phyloP scores from a whole-genome alignment of 2,329 filamentous ascomycete species.

The Hymenoscyphus fructigenus region DNA sequence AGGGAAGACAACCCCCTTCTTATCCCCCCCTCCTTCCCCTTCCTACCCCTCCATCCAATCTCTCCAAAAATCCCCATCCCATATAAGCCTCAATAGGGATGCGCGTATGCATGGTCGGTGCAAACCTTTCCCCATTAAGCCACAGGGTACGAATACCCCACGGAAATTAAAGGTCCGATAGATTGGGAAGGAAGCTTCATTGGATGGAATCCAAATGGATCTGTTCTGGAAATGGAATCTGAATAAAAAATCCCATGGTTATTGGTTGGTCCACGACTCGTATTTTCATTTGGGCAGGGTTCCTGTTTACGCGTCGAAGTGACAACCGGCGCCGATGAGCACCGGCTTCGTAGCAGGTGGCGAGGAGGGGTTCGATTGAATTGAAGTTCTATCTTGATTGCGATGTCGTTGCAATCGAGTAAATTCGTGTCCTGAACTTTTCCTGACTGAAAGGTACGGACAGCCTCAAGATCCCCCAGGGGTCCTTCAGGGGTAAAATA shows the following conservation, averaged over 20 bases:
- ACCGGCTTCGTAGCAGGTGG: background rate
- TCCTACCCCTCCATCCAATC: constrained; percentile 3
- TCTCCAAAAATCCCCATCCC: too few relatives aligned
- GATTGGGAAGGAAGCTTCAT: background rate
- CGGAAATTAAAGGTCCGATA: background rate
- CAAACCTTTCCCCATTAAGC: background rate
- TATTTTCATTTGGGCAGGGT: background rate
- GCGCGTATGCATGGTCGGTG: too few relatives aligned
- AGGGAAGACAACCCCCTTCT: background rate
- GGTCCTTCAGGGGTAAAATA: too few relatives aligned
- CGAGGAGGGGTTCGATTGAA: too few relatives aligned
- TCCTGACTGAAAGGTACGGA: too few relatives aligned
- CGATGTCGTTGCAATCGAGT: too few relatives aligned
- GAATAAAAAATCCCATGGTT: too few relatives aligned
- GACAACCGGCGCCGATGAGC: background rate
- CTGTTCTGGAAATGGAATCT: too few relatives aligned
- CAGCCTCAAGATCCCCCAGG: too few relatives aligned
- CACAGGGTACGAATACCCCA: background rate
- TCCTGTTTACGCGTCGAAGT: background rate
- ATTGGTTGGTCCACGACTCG: background rate
- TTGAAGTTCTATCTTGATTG: too few relatives aligned
- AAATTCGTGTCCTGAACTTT: too few relatives aligned
- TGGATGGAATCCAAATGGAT: background rate
- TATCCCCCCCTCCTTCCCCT: background rate
- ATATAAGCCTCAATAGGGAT: background rate